Conservation (phyloP, 2,329 filamentous ascomycete genomes). For the Kalaharituber pfeilii region DNA sequence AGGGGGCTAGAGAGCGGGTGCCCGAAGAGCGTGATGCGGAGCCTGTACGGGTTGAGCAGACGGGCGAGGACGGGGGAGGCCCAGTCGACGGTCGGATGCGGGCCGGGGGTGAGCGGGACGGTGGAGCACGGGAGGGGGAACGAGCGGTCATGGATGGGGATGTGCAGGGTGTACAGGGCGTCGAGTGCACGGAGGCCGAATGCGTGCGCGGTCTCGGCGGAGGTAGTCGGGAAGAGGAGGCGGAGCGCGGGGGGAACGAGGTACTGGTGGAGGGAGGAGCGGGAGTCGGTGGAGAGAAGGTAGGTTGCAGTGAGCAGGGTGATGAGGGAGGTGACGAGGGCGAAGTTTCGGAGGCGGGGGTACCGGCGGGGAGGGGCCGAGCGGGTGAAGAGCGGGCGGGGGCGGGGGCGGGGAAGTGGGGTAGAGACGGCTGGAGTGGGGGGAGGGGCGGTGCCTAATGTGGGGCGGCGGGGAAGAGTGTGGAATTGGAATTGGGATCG, state of each 20-base stretch:
- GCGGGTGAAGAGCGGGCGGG: not conserved
- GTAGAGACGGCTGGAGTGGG: not conserved
- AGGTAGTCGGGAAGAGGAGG: slow-evolving; percentile 38
- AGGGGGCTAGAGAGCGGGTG: slow-evolving; percentile 66
- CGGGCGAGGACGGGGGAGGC: slow-evolving; percentile 22
- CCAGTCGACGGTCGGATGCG: slow-evolving; percentile 19
- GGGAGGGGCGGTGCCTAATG: not conserved
- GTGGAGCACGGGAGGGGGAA: slow-evolving; percentile 28
- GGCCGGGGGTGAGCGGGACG: slow-evolving; percentile 32
- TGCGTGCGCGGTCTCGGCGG: slow-evolving; percentile 87
- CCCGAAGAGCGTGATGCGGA: slow-evolving; percentile 46
- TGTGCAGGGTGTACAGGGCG: slow-evolving; percentile 50
- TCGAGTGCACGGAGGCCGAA: slow-evolving; percentile 54
- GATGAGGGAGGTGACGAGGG: slow-evolving; percentile 12
- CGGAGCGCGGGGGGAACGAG: slow-evolving; percentile 45
- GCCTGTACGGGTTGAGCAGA: slow-evolving; percentile 2
- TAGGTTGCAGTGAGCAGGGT: slow-evolving; percentile 29
- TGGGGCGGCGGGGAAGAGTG: not conserved
- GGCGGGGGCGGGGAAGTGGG: not conserved
- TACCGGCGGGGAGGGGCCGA: not conserved
- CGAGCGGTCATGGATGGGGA: slow-evolving; percentile 69
- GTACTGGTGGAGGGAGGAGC: slow-evolving; percentile 37
- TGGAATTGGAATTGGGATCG: no score
- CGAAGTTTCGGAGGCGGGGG: slow-evolving; percentile 12
- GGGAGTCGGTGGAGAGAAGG: slow-evolving; percentile 37